Evolutionary conservation across 1,139 yeast genomes (phyloP).

Genomic region (Ogataea hybrid): DNA sequence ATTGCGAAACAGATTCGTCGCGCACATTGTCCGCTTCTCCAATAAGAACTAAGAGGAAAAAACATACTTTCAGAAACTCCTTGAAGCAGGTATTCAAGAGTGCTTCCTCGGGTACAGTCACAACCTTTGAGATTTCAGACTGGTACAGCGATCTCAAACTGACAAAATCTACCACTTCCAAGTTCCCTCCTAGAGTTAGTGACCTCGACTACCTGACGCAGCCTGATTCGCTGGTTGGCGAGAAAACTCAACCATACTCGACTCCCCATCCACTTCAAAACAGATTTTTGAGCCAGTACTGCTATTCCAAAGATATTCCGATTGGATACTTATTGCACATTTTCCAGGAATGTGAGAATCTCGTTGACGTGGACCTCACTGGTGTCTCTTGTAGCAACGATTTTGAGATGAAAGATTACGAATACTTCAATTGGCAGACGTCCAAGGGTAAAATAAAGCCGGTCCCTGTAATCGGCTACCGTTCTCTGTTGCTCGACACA

Average conservation of each 20-base stretch:
- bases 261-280: constrained; percentile 58
- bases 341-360: constrained; percentile 56
- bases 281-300: constrained; percentile 53
- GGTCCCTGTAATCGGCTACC: constrained; percentile 9
- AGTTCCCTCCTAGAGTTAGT: background rate
- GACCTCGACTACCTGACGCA: background rate
- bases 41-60: constrained; percentile 11
- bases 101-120: background rate
- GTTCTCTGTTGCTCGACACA: constrained; percentile 19
- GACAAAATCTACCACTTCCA: background rate
- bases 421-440: constrained; percentile 27
- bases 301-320: constrained; percentile 64
- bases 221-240: background rate
- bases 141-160: constrained; percentile 8
- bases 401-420: constrained; percentile 44
- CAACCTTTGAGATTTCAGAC: constrained; percentile 12
- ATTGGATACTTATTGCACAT: constrained; percentile 64
- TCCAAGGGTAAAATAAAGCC: constrained; percentile 20
- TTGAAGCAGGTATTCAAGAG: constrained; percentile 17
- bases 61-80: constrained; percentile 4
- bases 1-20: constrained; percentile 15
- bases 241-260: constrained; percentile 29
- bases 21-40: constrained; percentile 19
- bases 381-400: constrained; percentile 57
- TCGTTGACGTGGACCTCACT: constrained; percentile 50